These are phyloP conservation scores for Umbellularia californica DNA, from an alignment of 164 flowering plant genomes.

Conservation along the genomic window DNA sequence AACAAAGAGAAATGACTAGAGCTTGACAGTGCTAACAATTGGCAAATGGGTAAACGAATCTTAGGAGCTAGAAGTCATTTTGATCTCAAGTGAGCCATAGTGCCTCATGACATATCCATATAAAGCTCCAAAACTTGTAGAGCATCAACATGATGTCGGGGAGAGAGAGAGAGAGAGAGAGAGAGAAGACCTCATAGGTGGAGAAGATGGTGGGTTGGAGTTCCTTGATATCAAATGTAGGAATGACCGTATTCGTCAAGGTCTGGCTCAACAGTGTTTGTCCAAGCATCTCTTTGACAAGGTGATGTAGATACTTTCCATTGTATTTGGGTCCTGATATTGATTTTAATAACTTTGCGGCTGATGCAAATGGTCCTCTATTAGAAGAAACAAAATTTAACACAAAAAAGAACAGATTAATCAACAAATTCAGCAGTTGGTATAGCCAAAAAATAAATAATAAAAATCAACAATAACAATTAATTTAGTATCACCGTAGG, in stretches of 20 bases:
- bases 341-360: constrained; percentile 8
- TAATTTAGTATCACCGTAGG: not conserved
- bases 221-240: constrained; percentile 43
- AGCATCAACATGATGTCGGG: too few species aligned
- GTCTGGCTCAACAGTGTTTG: constrained; percentile 28
- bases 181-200: constrained; percentile 22
- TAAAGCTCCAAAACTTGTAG: too few species aligned
- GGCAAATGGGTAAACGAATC: too few species aligned
- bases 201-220: constrained; percentile 44
- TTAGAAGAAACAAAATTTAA: not conserved
- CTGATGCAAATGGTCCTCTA: constrained; percentile 23
- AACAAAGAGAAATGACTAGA: too few species aligned
- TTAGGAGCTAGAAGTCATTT: too few species aligned
- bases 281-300: constrained; percentile 17
- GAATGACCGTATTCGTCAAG: constrained; percentile 38
- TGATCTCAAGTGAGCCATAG: too few species aligned
- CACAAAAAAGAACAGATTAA: not conserved
- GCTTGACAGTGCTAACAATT: too few species aligned
- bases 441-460: too few species aligned
- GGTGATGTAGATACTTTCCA: constrained; percentile 34
- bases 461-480: not conserved
- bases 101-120: too few species aligned
- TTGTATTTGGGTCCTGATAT: constrained; percentile 33
- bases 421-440: too few species aligned
- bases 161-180: not conserved